Evolutionary conservation across 2,329 filamentous ascomycete species (phyloP).

Genomic region (Bertia moriformis): DNA sequence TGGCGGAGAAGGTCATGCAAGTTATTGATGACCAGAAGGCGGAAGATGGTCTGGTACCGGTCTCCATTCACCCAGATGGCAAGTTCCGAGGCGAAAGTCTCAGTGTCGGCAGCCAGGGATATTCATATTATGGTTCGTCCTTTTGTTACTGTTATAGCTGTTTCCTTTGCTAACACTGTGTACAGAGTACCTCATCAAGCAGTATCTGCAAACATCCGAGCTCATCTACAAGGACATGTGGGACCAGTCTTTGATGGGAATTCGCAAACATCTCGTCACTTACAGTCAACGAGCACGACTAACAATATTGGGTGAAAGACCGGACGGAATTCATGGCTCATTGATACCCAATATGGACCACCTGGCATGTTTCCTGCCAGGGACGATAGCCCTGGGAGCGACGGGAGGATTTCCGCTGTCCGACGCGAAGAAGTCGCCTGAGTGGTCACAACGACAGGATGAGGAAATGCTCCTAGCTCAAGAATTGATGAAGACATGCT

Average conservation of each 20-base stretch:
- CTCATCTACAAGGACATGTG: conserved; percentile 58
- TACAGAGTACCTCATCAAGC: conserved; percentile 57
- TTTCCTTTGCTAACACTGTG: background rate
- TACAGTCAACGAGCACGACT: conserved; percentile 49
- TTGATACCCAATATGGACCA: conserved; percentile 63
- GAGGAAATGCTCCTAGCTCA: conserved; percentile 51
- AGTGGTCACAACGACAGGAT: conserved; percentile 51
- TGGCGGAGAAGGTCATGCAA: conserved; percentile 57
- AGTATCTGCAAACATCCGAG: conserved; percentile 60
- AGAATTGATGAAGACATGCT: conserved; percentile 62
- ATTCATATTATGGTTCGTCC: conserved; percentile 51
- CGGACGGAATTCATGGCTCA: conserved; percentile 35
- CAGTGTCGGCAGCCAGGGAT: conserved; percentile 55
- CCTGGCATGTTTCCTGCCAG: conserved; percentile 64
- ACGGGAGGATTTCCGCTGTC: conserved; percentile 45
- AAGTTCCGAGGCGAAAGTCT: conserved; percentile 54
- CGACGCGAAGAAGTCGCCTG: conserved; percentile 38
- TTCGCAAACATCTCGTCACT: conserved; percentile 58
- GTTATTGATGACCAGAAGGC: conserved; percentile 50
- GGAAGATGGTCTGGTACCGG: conserved; percentile 54
- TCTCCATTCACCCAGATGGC: conserved; percentile 56
- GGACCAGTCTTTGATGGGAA: conserved; percentile 51
- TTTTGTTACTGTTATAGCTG: background rate
- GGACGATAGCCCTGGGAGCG: conserved; percentile 55
- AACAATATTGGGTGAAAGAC: conserved; percentile 55